A percentile compares a stretch with the other conserved stretches of the same genome.
These are phyloP conservation scores for Coemansia sp. DNA, from an alignment of 192 early-diverging fungal species.

Conservation along the genomic window DNA sequence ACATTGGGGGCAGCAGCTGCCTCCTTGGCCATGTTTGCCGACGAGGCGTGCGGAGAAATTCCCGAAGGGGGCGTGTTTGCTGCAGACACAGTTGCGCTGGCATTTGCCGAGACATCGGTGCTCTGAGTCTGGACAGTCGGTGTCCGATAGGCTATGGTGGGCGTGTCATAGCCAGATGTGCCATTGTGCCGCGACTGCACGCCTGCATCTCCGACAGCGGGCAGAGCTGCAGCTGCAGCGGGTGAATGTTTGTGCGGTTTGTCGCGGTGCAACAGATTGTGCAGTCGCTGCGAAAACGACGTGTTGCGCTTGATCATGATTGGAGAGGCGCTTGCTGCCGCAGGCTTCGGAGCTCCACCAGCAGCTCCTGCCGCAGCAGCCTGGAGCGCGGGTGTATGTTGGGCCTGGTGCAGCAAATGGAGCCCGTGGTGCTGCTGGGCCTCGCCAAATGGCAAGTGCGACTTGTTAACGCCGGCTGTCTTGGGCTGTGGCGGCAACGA, in stretches of 20 bases:
- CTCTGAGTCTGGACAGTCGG: constrained; percentile 42
- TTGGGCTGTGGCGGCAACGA: constrained; percentile 34
- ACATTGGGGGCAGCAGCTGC: neutral
- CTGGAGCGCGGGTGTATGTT: neutral
- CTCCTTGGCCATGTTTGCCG: constrained; percentile 26
- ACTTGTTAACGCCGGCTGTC: constrained; percentile 29
- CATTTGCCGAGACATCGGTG: constrained; percentile 27
- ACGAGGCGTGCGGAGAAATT: constrained; percentile 19
- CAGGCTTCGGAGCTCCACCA: neutral
- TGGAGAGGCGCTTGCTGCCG: constrained; percentile 17
- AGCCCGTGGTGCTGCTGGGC: constrained; percentile 16
- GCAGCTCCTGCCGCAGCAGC: neutral
- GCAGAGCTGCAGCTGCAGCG: neutral
- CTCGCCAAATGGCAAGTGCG: constrained; percentile 22
- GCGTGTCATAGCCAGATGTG: constrained; percentile 24
- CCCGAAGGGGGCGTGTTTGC: constrained; percentile 34
- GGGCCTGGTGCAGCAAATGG: constrained; percentile 1
- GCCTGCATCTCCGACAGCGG: constrained; percentile 15
- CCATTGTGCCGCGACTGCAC: constrained; percentile 16
- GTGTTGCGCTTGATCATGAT: constrained; percentile 53
- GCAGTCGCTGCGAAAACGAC: constrained; percentile 51
- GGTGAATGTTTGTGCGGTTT: constrained; percentile 29
- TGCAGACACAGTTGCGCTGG: constrained; percentile 24
- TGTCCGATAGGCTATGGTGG: constrained; percentile 51
- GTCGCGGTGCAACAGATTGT: constrained; percentile 52